Evolutionary conservation across 2,329 filamentous ascomycete genomes (phyloP).

Genomic region (Hypomyces rosellus): DNA sequence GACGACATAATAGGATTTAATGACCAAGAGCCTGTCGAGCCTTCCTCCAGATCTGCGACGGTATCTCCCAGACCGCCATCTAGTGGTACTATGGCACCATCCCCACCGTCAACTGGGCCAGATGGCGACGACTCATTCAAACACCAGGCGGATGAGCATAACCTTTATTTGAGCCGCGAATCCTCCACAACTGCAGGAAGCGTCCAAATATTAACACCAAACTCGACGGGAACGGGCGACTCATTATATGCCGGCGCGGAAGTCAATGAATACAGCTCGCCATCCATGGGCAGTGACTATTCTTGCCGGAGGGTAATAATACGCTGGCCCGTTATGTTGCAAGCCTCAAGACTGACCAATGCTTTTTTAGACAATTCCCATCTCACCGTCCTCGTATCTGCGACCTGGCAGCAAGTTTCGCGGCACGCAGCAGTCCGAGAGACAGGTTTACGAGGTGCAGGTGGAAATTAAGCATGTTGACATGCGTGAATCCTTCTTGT

Average conservation of each 20-base stretch:
- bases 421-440: constrained; percentile 88
- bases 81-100: constrained; percentile 26
- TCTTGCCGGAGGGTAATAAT: constrained; percentile 30
- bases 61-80: constrained; percentile 38
- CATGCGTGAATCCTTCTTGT: constrained; percentile 87
- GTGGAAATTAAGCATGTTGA: constrained; percentile 97
- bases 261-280: constrained; percentile 27
- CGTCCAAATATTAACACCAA: constrained; percentile 14
- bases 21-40: constrained; percentile 20
- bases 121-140: constrained; percentile 22
- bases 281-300: constrained; percentile 34
- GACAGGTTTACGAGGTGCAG: constrained; percentile 89
- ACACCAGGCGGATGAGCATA: constrained; percentile 18
- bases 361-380: constrained; percentile 57
- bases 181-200: constrained; percentile 11
- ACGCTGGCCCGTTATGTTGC: background rate
- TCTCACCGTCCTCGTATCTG: constrained; percentile 78
- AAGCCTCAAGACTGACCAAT: background rate
- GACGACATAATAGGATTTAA: constrained; percentile 22
- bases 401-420: constrained; percentile 82
- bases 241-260: constrained; percentile 19
- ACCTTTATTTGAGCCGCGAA: constrained; percentile 18
- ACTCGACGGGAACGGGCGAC: constrained; percentile 17
- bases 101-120: constrained; percentile 25
- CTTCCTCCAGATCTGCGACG: constrained; percentile 35